Evolutionary conservation across 2,329 filamentous ascomycete genomes (phyloP).

Genomic region (Neofusicoccum kwambonambiense): DNA sequence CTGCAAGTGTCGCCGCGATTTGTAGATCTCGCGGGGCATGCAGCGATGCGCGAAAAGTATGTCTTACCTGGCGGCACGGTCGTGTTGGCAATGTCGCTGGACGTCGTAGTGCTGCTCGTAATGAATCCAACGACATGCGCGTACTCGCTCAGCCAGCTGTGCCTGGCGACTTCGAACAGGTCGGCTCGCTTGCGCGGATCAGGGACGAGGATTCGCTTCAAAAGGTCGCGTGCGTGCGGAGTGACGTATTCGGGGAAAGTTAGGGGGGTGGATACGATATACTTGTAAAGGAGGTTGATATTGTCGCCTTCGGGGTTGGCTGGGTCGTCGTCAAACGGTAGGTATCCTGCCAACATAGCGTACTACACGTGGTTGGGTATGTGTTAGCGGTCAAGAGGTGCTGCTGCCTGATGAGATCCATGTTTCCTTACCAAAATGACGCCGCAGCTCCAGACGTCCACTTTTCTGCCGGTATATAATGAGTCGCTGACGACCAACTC

Average conservation of each 20-base stretch:
- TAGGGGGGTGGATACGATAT: constrained; percentile 94
- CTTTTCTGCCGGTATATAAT: constrained; percentile 93
- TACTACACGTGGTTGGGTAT: constrained; percentile 59
- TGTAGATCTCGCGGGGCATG: not conserved
- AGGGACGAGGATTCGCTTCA: constrained; percentile 90
- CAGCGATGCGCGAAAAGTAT: not conserved
- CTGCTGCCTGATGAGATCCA: not conserved
- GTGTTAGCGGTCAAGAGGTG: not conserved
- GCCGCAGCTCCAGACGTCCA: constrained; percentile 98
- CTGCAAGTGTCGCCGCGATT: not conserved
- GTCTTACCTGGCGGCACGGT: constrained; percentile 61
- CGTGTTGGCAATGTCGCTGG: constrained; percentile 79
- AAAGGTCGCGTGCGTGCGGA: constrained; percentile 87
- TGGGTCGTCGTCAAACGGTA: constrained; percentile 97
- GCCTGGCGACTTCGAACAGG: constrained; percentile 92
- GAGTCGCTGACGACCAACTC: constrained; percentile 97
- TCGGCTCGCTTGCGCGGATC: constrained; percentile 94
- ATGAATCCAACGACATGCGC: constrained; percentile 96
- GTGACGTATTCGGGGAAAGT: constrained; percentile 99
- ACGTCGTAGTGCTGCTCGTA: constrained; percentile 88
- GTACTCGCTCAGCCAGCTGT: constrained; percentile 97
- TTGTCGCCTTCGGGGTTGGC: constrained; percentile 98
- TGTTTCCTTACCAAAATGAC: constrained; percentile 80
- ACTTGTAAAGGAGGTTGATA: constrained; percentile 98
- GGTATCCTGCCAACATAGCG: constrained; percentile 95